phyloP scores from a whole-genome alignment of 2,329 filamentous ascomycete genomes.

The Colletotrichum tropicicola region DNA sequence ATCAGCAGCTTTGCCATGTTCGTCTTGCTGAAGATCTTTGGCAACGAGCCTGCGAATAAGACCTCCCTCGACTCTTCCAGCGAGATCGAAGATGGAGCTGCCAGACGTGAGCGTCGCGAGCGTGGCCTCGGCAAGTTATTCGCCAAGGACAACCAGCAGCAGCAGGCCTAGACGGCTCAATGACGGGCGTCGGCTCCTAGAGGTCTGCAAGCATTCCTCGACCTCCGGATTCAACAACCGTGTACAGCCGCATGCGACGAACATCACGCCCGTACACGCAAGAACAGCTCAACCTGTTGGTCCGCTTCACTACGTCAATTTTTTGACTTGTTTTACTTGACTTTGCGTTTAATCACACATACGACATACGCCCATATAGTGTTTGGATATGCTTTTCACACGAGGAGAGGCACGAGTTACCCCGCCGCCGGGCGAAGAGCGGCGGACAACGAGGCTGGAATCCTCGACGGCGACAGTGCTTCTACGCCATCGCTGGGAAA shows the following conservation, averaged over 20 bases:
- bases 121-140: constrained; percentile 62
- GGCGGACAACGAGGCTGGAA: constrained; percentile 31
- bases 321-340: constrained; percentile 27
- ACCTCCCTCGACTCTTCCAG: constrained; percentile 49
- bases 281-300: constrained; percentile 50
- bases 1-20: constrained; percentile 76
- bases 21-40: constrained; percentile 67
- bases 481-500: constrained; percentile 56
- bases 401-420: constrained; percentile 32
- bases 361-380: constrained; percentile 32
- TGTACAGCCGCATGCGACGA: not conserved
- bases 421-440: constrained; percentile 12
- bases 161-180: constrained; percentile 34
- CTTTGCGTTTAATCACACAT: constrained; percentile 7
- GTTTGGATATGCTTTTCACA: constrained; percentile 39
- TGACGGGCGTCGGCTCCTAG: constrained; percentile 24
- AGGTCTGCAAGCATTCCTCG: constrained; percentile 30
- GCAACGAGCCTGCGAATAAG: constrained; percentile 61
- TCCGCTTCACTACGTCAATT: constrained; percentile 24
- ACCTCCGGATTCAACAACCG: constrained; percentile 41
- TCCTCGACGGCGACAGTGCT: constrained; percentile 51
- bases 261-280: not conserved
- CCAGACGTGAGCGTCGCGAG: constrained; percentile 64
- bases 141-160: constrained; percentile 37
- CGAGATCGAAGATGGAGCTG: constrained; percentile 67